Conservation (phyloP, 2,329 filamentous ascomycete species). For the Scedosporium dehoogii region DNA sequence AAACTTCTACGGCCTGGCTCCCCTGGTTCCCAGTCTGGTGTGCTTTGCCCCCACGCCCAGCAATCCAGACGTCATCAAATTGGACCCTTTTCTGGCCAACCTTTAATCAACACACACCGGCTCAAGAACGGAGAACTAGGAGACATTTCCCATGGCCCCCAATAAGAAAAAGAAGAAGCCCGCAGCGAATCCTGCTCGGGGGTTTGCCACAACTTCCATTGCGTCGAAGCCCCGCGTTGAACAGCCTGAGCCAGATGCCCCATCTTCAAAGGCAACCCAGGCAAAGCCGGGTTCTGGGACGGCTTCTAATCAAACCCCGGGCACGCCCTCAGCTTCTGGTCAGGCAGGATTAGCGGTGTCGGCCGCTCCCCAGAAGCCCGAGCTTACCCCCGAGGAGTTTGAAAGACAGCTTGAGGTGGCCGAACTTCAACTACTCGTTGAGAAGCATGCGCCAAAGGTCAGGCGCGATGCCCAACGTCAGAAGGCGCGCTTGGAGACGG, state of each 20-base stretch:
- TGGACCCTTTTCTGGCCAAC: too few species aligned
- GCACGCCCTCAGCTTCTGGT: neutral
- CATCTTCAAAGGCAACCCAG: constrained; percentile 12
- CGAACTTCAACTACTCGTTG: constrained; percentile 80
- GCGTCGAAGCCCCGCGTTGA: constrained; percentile 73
- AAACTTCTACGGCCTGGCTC: too few species aligned
- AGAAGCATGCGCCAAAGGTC: constrained; percentile 71
- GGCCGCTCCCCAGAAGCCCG: constrained; percentile 14
- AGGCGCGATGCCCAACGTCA: constrained; percentile 72
- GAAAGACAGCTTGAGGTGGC: constrained; percentile 81
- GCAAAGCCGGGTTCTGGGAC: constrained; percentile 10
- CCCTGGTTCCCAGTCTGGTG: too few species aligned
- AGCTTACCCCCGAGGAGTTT: constrained; percentile 75
- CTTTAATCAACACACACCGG: too few species aligned
- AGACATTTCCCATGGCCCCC: neutral
- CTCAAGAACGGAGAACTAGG: too few species aligned
- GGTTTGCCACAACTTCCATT: constrained; percentile 87
- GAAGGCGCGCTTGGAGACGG: constrained; percentile 69
- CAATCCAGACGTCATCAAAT: too few species aligned
- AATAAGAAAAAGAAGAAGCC: constrained; percentile 85
- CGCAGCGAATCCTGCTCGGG: constrained; percentile 75
- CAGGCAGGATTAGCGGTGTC: constrained; percentile 1
- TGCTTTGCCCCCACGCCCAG: too few species aligned
- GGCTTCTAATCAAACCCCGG: constrained; percentile 8
- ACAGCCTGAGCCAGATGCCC: constrained; percentile 24